Conservation (phyloP, 495 filamentous ascomycete species). For the Penicillium bovifimosum region DNA sequence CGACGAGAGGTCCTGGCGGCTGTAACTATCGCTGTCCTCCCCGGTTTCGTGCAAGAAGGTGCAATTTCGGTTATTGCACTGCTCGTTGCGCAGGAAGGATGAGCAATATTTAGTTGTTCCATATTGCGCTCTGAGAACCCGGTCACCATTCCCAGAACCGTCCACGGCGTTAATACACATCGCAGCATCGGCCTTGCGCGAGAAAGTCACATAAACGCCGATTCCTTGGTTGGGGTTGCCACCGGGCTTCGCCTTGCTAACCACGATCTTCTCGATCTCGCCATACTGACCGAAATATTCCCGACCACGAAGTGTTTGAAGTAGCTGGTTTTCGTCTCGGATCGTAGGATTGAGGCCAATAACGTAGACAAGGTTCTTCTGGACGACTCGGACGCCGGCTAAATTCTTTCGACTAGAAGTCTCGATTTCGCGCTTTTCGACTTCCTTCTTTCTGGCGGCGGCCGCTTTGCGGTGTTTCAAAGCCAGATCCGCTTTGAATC, state of each 20-base stretch:
- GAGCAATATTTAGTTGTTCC: conserved; percentile 99
- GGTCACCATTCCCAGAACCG: conserved; percentile 83
- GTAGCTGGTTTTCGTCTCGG: conserved; percentile 76
- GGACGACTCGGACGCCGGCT: conserved; percentile 88
- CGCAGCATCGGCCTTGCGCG: conserved; percentile 78
- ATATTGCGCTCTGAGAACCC: conserved; percentile 83
- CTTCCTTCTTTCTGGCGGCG: conserved; percentile 88
- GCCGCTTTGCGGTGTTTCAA: conserved; percentile 89
- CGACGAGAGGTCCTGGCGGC: conserved; percentile 90
- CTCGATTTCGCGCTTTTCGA: conserved; percentile 91
- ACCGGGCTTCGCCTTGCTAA: conserved; percentile 84
- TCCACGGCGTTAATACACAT: conserved; percentile 89
- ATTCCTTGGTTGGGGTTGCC: conserved; percentile 72
- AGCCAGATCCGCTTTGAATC: conserved; percentile 79
- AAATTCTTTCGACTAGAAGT: conserved; percentile 91
- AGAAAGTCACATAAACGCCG: conserved; percentile 95
- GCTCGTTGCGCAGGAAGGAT: conserved; percentile 87
- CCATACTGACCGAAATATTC: conserved; percentile 99
- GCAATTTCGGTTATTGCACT: conserved; percentile 88
- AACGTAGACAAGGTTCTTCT: conserved; percentile 98
- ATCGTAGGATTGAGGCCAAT: conserved; percentile 88
- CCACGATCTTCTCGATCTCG: conserved; percentile 97
- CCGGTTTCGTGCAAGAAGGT: conserved; percentile 98
- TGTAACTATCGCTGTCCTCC: conserved; percentile 95
- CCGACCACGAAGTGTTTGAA: conserved; percentile 76